Evolutionary conservation across 805 yeast genomes (phyloP).

Genomic region (Yamadazyma tumulicola): DNA sequence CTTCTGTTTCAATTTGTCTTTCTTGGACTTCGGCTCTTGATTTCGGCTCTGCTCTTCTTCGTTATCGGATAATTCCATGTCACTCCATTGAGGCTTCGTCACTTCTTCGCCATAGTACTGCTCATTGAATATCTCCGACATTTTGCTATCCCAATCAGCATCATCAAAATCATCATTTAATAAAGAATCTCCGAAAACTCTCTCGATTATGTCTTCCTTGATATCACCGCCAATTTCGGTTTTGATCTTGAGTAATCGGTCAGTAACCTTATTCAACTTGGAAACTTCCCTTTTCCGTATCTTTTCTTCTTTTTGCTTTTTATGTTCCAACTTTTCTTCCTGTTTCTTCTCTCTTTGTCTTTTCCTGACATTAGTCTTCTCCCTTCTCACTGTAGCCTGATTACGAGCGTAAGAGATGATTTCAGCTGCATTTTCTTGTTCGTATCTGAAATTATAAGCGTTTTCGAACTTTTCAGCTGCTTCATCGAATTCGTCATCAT

Average conservation of each 20-base stretch:
- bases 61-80: conserved; percentile 15
- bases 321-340: conserved; percentile 49
- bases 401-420: conserved; percentile 92
- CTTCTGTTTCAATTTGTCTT: conserved; percentile 56
- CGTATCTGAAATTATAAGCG: conserved; percentile 92
- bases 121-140: conserved; percentile 83
- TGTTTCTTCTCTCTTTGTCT: conserved; percentile 72
- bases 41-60: conserved; percentile 16
- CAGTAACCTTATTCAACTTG: conserved; percentile 75
- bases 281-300: conserved; percentile 68
- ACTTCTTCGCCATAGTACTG: conserved; percentile 60
- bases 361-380: conserved; percentile 70
- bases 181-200: conserved; percentile 70
- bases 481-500: conserved; percentile 80
- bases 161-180: conserved; percentile 86
- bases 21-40: conserved; percentile 41
- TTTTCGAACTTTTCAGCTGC: conserved; percentile 89
- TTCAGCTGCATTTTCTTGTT: conserved; percentile 87
- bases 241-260: conserved; percentile 60
- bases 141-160: conserved; percentile 84
- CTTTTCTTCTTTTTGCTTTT: conserved; percentile 53
- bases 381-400: conserved; percentile 88
- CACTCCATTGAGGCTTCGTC: conserved; percentile 39
- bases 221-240: conserved; percentile 67
- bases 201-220: conserved; percentile 54